Evolutionary conservation across 306 rosid species (phyloP).

Genomic region (Albizia julibrissin): DNA sequence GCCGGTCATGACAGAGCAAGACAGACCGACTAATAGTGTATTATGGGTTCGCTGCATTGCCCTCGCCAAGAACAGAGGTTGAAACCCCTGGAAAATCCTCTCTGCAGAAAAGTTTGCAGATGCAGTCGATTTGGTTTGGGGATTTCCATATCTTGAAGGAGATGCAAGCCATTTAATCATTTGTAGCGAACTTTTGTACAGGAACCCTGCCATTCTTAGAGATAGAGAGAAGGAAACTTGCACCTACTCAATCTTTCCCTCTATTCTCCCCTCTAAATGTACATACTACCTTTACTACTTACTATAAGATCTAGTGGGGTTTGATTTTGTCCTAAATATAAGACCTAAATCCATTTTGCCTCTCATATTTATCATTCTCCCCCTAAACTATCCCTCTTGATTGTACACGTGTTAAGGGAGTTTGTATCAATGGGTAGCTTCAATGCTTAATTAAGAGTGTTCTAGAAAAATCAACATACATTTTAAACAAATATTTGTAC

Average conservation of each 20-base stretch:
- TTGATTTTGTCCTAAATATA: too few relatives aligned
- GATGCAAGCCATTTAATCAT: conserved; percentile 4
- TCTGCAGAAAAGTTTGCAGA: conserved; percentile 28
- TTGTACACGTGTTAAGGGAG: too few relatives aligned
- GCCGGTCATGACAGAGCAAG: conserved; percentile 26
- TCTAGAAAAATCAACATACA: too few relatives aligned
- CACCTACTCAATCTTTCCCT: not conserved
- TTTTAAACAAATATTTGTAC: not conserved
- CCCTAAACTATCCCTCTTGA: too few relatives aligned
- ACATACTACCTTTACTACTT: too few relatives aligned
- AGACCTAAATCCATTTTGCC: too few relatives aligned
- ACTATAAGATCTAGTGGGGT: too few relatives aligned
- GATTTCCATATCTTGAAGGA: conserved; percentile 6
- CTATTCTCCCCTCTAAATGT: not conserved
- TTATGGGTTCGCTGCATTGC: conserved; percentile 14
- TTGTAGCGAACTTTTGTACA: conserved; percentile 35
- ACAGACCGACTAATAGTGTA: not conserved
- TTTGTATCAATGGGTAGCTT: too few relatives aligned
- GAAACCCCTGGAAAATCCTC: not conserved
- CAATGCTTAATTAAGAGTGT: too few relatives aligned
- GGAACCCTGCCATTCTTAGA: not conserved
- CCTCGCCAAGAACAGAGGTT: not conserved
- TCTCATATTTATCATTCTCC: too few relatives aligned
- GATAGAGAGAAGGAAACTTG: not conserved
- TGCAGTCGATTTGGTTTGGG: conserved; percentile 15